Conservation (phyloP, 129 eudicot species). For the Saussurea involucrata region DNA sequence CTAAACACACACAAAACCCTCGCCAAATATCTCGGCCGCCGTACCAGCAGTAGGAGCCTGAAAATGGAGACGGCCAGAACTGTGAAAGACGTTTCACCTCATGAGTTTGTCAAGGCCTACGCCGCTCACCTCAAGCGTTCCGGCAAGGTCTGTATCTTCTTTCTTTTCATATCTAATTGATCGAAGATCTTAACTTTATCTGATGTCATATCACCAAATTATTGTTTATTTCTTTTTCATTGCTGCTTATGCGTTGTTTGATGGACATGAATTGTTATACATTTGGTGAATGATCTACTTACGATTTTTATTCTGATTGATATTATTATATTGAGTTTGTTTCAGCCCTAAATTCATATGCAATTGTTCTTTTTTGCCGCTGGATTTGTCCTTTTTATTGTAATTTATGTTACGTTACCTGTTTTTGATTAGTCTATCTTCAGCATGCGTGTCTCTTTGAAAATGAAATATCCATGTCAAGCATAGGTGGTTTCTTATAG, state of each 20-base stretch:
- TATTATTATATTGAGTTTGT: not conserved
- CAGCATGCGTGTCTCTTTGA: not conserved
- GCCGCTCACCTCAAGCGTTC: slow-evolving; percentile 74
- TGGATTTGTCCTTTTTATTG: not conserved
- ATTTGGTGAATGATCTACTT: not conserved
- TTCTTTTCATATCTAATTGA: slow-evolving; percentile 4
- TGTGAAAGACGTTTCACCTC: slow-evolving; percentile 72
- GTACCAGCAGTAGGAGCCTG: slow-evolving; percentile 8
- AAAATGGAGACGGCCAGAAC: slow-evolving; percentile 56
- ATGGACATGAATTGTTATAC: not conserved
- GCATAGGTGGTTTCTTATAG: not conserved
- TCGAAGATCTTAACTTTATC: not conserved
- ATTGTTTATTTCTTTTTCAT: not conserved
- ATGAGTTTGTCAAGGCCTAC: slow-evolving; percentile 65
- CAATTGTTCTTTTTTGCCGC: not conserved
- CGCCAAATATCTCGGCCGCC: slow-evolving; percentile 30
- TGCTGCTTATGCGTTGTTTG: not conserved
- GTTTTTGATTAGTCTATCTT: not conserved
- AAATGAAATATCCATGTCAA: not conserved
- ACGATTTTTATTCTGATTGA: not conserved
- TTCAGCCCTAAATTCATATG: not conserved
- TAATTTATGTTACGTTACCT: not conserved
- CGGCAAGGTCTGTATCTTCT: slow-evolving; percentile 44
- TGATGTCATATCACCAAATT: not conserved
- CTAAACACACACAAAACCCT: slow-evolving; percentile 23